Evolutionary conservation across 164 flowering plant genomes (phyloP).

Genomic region (Sextonia rubra): DNA sequence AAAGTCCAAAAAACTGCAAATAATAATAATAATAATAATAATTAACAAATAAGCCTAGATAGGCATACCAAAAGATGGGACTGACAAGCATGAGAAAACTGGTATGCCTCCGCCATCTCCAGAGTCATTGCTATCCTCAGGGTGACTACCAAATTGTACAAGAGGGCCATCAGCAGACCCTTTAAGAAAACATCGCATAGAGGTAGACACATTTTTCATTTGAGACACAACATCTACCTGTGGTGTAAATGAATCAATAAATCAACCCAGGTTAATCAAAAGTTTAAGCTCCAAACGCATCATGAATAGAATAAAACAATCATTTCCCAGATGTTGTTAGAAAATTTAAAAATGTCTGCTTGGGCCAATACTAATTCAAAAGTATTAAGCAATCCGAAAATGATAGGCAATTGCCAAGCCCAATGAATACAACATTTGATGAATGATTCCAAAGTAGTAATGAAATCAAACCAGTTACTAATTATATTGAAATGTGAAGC

Average conservation of each 20-base stretch:
- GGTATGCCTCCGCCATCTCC: conserved; percentile 79
- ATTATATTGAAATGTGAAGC: no score
- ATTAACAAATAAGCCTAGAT: background rate
- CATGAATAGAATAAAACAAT: no score
- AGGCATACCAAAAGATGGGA: conserved; percentile 54
- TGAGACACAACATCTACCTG: conserved; percentile 50
- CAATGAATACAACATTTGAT: no score
- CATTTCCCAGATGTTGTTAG: no score
- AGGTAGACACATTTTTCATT: conserved; percentile 45
- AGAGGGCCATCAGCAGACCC: conserved; percentile 44
- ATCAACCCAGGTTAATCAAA: no score
- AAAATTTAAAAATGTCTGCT: no score
- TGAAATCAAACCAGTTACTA: no score
- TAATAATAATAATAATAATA: background rate
- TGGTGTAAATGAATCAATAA: background rate
- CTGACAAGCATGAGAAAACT: conserved; percentile 49
- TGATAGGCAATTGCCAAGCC: no score
- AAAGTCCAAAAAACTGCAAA: background rate
- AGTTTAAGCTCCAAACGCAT: no score
- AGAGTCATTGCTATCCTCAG: conserved; percentile 40
- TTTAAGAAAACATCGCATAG: conserved; percentile 60
- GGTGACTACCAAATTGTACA: conserved; percentile 43
- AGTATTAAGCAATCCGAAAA: no score
- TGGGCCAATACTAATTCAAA: no score
- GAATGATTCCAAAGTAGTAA: no score